Evolutionary conservation across 2,329 filamentous ascomycete species (phyloP).

Genomic region (Tricladium varicosporioides): DNA sequence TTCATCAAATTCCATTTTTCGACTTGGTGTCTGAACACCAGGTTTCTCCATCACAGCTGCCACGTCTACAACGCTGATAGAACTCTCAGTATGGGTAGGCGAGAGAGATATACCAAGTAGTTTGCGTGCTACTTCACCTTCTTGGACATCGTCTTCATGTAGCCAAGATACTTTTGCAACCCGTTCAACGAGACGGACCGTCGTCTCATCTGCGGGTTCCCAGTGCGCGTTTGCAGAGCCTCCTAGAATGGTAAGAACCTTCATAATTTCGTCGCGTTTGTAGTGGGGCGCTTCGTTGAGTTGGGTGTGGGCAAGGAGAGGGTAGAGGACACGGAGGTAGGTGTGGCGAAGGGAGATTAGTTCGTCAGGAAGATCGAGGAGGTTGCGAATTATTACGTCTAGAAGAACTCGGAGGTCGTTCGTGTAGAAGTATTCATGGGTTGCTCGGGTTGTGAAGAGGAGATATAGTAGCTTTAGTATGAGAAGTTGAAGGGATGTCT

Average conservation of each 20-base stretch:
- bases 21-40: slow-evolving; percentile 76
- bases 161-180: slow-evolving; percentile 73
- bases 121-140: slow-evolving; percentile 51
- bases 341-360: slow-evolving; percentile 78
- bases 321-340: slow-evolving; percentile 89
- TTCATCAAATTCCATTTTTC: slow-evolving; percentile 41
- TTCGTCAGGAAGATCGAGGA: slow-evolving; percentile 92
- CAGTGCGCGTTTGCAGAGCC: slow-evolving; percentile 70
- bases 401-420: slow-evolving; percentile 93
- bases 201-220: slow-evolving; percentile 77
- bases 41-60: slow-evolving; percentile 80
- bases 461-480: slow-evolving; percentile 95
- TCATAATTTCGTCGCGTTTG: slow-evolving; percentile 81
- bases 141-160: slow-evolving; percentile 40
- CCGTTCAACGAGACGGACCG: slow-evolving; percentile 72
- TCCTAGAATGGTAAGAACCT: slow-evolving; percentile 70
- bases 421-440: slow-evolving; percentile 97
- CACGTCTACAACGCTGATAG: slow-evolving; percentile 73
- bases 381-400: slow-evolving; percentile 93
- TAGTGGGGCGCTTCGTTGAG: slow-evolving; percentile 84
- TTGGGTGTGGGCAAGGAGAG: slow-evolving; percentile 87
- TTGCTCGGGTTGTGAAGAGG: slow-evolving; percentile 86
- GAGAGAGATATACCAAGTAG: slow-evolving; percentile 71
- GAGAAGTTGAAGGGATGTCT: slow-evolving; percentile 91
- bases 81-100: slow-evolving; percentile 64